Base-by-base conservation (phyloP, 306 rosid species). In the Lathyrus aphaca region DNA sequence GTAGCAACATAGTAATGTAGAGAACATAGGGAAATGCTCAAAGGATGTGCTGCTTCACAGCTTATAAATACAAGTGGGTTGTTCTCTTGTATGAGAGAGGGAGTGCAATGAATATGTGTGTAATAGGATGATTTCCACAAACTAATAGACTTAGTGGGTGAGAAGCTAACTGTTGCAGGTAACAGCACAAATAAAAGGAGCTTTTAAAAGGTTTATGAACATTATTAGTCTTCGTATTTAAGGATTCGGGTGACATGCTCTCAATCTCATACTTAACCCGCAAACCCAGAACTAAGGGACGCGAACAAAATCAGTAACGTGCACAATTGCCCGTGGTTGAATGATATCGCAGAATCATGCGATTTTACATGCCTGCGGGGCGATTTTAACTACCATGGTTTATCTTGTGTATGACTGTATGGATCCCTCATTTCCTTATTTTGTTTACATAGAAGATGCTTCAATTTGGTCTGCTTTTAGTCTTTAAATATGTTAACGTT, bases 381-480 rank as follows among this genome's bases (percentile, higher is more conserved):
- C 50, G 2, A 5, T 44, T 44, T 44, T 44, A 14, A 44, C 50
- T 44, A 13, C 19, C 53, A 15, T 58, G 66, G 14, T 44, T 69
- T 59, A 51, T 27, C 21, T 43, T 50, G 43, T 39, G 0, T 59
- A 48, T 5, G 25, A 16, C 11, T 8, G 55, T 48, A 2, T 18
- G 70, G 14, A 37, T 39, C 32, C 45, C 25, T 43, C 25, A 17
- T 14, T 59, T 73, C 23, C 8, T 55, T 39, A 18, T 63, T 63
- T 27, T 46, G 8, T 56, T 45, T 46, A 40, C 18, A 74, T 60
- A 53, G 46, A 56, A 74, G 38, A 74, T 37, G 67, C 30, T 74
- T 48, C 49, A 32, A 37, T 38, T 23, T 35, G 11, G 64, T n/a
- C 25, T 44, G 37, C 45, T 53, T 25, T 74, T 71, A 18, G 77